Percentiles rank a stretch among this genome's conserved stretches.
Conservation (phyloP, 257 asterid species). For the Capsicum chinense region DNA sequence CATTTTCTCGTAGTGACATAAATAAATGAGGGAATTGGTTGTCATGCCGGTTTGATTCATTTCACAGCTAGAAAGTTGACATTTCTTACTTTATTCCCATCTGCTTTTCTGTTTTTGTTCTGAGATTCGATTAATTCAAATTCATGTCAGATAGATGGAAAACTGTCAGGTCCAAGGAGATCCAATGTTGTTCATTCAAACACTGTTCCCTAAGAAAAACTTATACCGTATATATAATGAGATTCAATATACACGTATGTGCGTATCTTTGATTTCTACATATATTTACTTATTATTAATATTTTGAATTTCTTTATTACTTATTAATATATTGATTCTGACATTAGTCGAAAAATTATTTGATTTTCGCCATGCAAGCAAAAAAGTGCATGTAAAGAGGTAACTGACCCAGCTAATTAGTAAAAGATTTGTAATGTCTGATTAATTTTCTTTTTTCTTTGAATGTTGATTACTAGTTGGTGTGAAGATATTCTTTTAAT, state of each 20-base stretch:
- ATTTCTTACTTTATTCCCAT: not conserved
- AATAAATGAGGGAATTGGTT: not conserved
- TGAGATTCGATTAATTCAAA: not conserved
- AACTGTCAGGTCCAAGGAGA: not conserved
- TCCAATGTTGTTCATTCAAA: not conserved
- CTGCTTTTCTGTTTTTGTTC: rapidly evolving
- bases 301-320: not conserved
- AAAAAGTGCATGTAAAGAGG: not conserved
- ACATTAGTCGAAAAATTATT: not conserved
- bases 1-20: not conserved
- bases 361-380: not conserved
- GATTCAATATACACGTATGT: not conserved
- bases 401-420: not conserved
- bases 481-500: not conserved
- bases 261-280: not conserved
- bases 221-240: not conserved
- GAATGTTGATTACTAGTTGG: not conserved
- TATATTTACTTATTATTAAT: not conserved
- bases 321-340: not conserved
- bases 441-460: not conserved
- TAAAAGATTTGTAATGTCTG: not conserved
- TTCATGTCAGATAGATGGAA: not conserved
- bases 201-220: not conserved
- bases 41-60: not conserved
- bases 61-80: not conserved